These are phyloP conservation scores for Penicillium sp. DNA, from an alignment of 2,329 filamentous ascomycete species.

Conservation along the genomic window DNA sequence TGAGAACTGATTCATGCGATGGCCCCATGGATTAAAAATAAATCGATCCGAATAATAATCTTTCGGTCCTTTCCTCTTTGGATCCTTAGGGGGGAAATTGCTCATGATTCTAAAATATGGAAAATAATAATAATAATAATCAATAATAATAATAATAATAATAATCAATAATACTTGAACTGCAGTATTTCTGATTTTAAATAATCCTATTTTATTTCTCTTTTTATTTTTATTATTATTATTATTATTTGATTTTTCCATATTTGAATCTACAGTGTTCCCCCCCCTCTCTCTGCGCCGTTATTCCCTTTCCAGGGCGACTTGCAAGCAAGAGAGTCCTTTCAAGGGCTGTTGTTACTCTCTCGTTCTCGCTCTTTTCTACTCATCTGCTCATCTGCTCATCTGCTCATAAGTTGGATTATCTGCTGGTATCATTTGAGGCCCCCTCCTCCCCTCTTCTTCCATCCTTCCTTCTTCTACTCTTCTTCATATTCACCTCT, in stretches of 20 bases:
- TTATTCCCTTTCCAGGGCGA: constrained; percentile 31
- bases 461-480: background rate
- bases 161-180: background rate
- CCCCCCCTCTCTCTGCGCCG: constrained; percentile 25
- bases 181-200: background rate
- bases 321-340: background rate
- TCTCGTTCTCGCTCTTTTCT: background rate
- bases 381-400: background rate
- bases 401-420: background rate
- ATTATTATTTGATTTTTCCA: background rate
- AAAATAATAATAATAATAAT: background rate
- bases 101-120: background rate
- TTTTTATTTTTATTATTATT: background rate
- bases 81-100: background rate
- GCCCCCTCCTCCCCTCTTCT: constrained; percentile 12
- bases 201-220: background rate
- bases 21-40: constrained; percentile 9
- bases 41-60: constrained; percentile 3
- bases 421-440: constrained; percentile 17
- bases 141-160: background rate
- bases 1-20: constrained; percentile 9
- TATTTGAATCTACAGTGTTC: constrained; percentile 7
- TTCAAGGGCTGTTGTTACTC: background rate
- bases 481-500: constrained; percentile 1
- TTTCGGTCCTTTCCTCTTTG: background rate